phyloP scores from a whole-genome alignment of 441 rosid genomes.

The Gossypium trilobum region DNA sequence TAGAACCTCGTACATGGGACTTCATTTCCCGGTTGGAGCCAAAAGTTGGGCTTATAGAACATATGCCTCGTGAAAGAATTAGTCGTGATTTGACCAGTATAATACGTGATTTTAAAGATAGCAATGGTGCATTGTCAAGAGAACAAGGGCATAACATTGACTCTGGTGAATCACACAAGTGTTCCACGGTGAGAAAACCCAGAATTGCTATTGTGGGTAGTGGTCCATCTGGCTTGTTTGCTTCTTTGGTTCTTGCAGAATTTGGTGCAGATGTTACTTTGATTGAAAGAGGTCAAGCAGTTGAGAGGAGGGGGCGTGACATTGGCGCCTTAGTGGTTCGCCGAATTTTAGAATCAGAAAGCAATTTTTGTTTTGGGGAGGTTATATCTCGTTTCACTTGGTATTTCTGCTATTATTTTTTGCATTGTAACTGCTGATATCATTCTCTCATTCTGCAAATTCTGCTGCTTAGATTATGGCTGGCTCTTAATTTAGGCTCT shows the following conservation, averaged over 20 bases:
- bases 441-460: background rate
- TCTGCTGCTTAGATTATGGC: background rate
- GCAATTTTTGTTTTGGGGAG: slow-evolving; percentile 99
- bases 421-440: slow-evolving; percentile 9
- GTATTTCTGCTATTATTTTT: slow-evolving; percentile 21
- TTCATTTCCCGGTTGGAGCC: slow-evolving; percentile 69
- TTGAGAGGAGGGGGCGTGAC: slow-evolving; percentile 86
- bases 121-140: slow-evolving; percentile 9
- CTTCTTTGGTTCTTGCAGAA: slow-evolving; percentile 82
- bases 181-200: slow-evolving; percentile 35
- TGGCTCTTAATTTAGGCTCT: background rate
- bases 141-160: slow-evolving; percentile 11
- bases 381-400: slow-evolving; percentile 40
- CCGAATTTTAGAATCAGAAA: slow-evolving; percentile 60
- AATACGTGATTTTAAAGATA: slow-evolving; percentile 35
- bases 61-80: slow-evolving; percentile 32
- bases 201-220: slow-evolving; percentile 75
- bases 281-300: slow-evolving; percentile 89
- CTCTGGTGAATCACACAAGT: slow-evolving; percentile 21
- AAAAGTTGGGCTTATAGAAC: slow-evolving; percentile 62
- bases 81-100: slow-evolving; percentile 51
- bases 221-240: slow-evolving; percentile 93
- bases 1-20: slow-evolving; percentile 79
- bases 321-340: slow-evolving; percentile 82
- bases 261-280: slow-evolving; percentile 91